Evolutionary conservation across 2,329 filamentous ascomycete species (phyloP).

Genomic region (Sporothrix mexicana): DNA sequence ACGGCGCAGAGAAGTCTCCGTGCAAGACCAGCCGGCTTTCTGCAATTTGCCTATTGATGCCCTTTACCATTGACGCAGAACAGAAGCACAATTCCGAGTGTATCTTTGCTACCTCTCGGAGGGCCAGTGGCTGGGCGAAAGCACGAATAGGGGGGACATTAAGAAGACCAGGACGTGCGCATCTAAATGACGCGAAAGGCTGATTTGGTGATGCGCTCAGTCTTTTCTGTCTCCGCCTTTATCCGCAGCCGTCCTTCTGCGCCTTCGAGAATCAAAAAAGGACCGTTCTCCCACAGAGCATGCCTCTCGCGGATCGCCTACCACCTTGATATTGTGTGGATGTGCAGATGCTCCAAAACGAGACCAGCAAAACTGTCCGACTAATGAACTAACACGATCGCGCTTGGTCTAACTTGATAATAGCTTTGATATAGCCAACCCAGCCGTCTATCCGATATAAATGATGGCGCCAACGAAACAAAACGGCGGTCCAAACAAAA

Average conservation of each 20-base stretch:
- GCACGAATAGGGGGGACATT: slow-evolving; percentile 2
- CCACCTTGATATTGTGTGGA: slow-evolving; percentile 7
- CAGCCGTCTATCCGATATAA: slow-evolving; percentile 7
- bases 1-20: slow-evolving; percentile 22
- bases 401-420: background rate
- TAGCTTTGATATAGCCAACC: background rate
- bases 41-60: background rate
- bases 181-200: background rate
- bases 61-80: background rate
- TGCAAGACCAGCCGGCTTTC: background rate
- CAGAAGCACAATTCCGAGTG: background rate
- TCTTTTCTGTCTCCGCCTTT: slow-evolving; percentile 1
- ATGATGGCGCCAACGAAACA: slow-evolving; percentile 8
- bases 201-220: background rate
- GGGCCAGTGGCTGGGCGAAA: slow-evolving; percentile 11
- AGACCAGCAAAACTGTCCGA: background rate
- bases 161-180: slow-evolving; percentile 23
- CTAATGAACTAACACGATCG: background rate
- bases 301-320: slow-evolving; percentile 18
- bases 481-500: slow-evolving; percentile 17
- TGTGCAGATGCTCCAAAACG: background rate
- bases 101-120: background rate
- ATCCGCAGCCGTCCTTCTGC: background rate
- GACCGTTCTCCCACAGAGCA: background rate
- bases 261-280: slow-evolving; percentile 5